Evolutionary conservation across 257 asterid species (phyloP).

Genomic region (Solanum microdontum): DNA sequence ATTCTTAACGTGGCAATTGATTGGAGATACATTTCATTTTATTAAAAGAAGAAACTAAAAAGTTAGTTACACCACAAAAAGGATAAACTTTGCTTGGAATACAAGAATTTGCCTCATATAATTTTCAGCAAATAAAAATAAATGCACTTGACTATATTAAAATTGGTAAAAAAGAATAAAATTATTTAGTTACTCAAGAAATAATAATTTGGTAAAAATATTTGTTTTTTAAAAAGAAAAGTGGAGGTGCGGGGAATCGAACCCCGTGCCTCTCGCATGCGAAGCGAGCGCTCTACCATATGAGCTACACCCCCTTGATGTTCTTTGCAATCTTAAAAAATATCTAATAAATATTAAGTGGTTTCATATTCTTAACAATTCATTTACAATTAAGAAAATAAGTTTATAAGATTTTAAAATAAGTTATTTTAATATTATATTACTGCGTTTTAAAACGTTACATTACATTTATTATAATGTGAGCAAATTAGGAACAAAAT

Average conservation of each 20-base stretch:
- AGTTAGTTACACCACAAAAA: background rate
- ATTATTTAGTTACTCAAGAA: background rate
- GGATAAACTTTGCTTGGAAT: background rate
- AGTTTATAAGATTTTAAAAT: background rate
- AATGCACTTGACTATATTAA: background rate
- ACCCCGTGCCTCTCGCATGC: slow-evolving; percentile 99
- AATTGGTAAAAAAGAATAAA: background rate
- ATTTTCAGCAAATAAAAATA: background rate
- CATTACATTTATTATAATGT: background rate
- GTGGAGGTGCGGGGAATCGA: slow-evolving; percentile 98
- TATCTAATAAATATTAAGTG: too few relatives aligned
- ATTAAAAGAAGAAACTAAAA: background rate
- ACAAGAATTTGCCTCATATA: background rate
- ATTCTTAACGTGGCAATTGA: background rate
- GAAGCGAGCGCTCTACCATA: slow-evolving; percentile 99
- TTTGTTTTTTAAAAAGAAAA: too few relatives aligned
- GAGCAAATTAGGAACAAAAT: background rate
- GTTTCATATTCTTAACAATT: background rate
- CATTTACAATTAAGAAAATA: too few relatives aligned
- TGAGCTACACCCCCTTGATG: slow-evolving; percentile 85
- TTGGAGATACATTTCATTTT: background rate
- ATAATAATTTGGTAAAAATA: too few relatives aligned
- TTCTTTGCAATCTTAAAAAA: background rate
- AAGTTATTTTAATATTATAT: background rate
- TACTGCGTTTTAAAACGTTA: background rate